phyloP scores from a whole-genome alignment of 768 basidiomycete genomes.

The Suillus cothurnatus region DNA sequence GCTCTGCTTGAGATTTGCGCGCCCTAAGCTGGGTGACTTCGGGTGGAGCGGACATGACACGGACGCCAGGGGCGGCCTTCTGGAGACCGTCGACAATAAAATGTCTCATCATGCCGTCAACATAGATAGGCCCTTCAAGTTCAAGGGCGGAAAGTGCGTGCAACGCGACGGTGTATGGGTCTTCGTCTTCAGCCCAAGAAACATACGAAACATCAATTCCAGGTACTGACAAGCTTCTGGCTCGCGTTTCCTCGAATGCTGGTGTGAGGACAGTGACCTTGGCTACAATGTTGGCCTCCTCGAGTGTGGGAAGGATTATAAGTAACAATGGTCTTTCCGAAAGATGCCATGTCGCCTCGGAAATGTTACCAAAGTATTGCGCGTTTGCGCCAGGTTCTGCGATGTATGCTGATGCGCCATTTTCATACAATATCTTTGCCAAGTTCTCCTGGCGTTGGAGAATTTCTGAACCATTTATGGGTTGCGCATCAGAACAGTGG shows the following conservation, averaged over 20 bases:
- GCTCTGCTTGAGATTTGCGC: slow-evolving; percentile 71
- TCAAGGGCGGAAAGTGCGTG: slow-evolving; percentile 27
- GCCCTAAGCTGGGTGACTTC: slow-evolving; percentile 67
- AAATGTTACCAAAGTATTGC: slow-evolving; percentile 74
- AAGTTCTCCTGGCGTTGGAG: slow-evolving; percentile 54
- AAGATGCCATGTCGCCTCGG: slow-evolving; percentile 59
- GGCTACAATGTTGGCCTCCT: slow-evolving; percentile 34
- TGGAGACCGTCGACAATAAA: slow-evolving; percentile 69
- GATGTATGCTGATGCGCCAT: slow-evolving; percentile 69
- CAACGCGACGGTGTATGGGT: slow-evolving; percentile 61
- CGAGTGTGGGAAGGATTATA: slow-evolving; percentile 50
- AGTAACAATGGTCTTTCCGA: slow-evolving; percentile 82
- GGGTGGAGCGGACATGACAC: slow-evolving; percentile 51
- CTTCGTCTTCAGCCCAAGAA: slow-evolving; percentile 68
- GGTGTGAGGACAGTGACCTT: slow-evolving; percentile 71
- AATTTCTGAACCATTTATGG: slow-evolving; percentile 51
- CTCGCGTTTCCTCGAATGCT: slow-evolving; percentile 73
- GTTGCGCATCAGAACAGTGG: slow-evolving; percentile 51
- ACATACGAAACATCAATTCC: slow-evolving; percentile 46
- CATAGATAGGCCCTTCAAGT: slow-evolving; percentile 43
- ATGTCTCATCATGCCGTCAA: slow-evolving; percentile 60
- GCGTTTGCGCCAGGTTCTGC: slow-evolving; percentile 78
- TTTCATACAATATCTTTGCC: slow-evolving; percentile 47
- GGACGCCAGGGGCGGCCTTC: slow-evolving; percentile 40
- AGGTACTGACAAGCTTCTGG: slow-evolving; percentile 59